phyloP scores from a whole-genome alignment of 768 basidiomycete genomes.

The Amanita exitialis region DNA sequence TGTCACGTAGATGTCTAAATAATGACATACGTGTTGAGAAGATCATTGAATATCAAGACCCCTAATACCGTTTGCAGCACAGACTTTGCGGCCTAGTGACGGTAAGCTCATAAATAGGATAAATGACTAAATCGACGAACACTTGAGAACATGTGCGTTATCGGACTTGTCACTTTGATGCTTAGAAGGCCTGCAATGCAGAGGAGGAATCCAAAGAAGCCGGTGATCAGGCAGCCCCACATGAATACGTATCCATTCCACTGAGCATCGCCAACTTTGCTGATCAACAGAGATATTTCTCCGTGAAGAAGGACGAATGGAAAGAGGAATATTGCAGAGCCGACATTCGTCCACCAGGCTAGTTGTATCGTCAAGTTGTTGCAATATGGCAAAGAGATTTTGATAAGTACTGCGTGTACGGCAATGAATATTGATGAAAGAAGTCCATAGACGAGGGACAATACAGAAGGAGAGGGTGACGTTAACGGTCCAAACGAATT shows the following conservation, averaged over 20 bases:
- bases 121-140: conserved; percentile 29
- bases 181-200: conserved; percentile 72
- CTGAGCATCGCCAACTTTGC: conserved; percentile 23
- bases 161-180: conserved; percentile 74
- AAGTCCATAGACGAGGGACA: conserved; percentile 61
- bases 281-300: conserved; percentile 34
- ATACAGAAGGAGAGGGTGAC: conserved; percentile 38
- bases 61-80: conserved; percentile 79
- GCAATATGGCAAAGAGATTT: conserved; percentile 55
- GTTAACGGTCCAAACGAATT: conserved; percentile 29
- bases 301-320: conserved; percentile 52
- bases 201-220: conserved; percentile 73
- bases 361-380: conserved; percentile 65
- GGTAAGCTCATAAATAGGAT: conserved; percentile 2
- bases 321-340: conserved; percentile 53
- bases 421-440: conserved; percentile 70
- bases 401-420: conserved; percentile 67
- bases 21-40: conserved; percentile 55
- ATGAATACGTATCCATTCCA: conserved; percentile 48
- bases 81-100: conserved; percentile 59
- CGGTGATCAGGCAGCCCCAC: conserved; percentile 61
- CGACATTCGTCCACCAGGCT: conserved; percentile 72
- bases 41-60: conserved; percentile 66
- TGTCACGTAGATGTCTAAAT: not conserved
- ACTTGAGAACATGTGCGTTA: conserved; percentile 81